These are phyloP conservation scores for Cladophialophora bantiana DNA, from an alignment of 2,329 filamentous ascomycete species.

Conservation along the genomic window DNA sequence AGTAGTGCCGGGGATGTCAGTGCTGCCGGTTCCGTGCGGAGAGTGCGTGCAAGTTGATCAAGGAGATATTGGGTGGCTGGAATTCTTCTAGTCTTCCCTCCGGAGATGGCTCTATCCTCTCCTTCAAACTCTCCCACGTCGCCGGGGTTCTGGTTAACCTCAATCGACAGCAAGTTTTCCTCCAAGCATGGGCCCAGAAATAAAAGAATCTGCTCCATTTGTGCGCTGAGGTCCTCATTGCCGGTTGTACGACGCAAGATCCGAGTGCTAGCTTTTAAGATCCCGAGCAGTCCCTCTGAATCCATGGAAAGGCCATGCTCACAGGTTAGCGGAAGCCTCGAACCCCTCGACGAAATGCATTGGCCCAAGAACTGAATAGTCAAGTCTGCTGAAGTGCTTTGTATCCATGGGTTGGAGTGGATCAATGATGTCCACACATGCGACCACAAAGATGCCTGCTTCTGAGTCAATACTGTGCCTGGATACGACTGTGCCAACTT, in stretches of 20 bases:
- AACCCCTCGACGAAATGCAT: constrained; percentile 66
- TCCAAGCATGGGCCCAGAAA: constrained; percentile 75
- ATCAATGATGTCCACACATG: constrained; percentile 72
- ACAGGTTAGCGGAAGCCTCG: constrained; percentile 68
- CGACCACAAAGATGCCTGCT: constrained; percentile 72
- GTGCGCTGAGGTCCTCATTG: constrained; percentile 76
- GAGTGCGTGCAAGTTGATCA: constrained; percentile 75
- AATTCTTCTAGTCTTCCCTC: constrained; percentile 55
- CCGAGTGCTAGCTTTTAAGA: constrained; percentile 64
- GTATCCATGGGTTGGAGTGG: constrained; percentile 75
- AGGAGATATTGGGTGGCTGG: constrained; percentile 76
- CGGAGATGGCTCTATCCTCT: constrained; percentile 49
- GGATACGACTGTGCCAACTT: constrained; percentile 73
- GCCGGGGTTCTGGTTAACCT: constrained; percentile 52
- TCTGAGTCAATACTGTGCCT: constrained; percentile 65
- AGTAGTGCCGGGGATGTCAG: constrained; percentile 68
- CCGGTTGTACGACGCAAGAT: constrained; percentile 69
- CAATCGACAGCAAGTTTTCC: constrained; percentile 61
- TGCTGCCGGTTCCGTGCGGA: constrained; percentile 75
- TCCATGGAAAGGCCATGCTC: constrained; percentile 74
- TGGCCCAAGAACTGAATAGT: constrained; percentile 80
- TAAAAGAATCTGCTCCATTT: constrained; percentile 80
- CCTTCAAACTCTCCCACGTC: constrained; percentile 49
- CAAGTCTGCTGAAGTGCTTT: constrained; percentile 76
- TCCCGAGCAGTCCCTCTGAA: constrained; percentile 67